phyloP scores from a whole-genome alignment of 2,329 filamentous ascomycete genomes.

The Aspergillus jensenii region DNA sequence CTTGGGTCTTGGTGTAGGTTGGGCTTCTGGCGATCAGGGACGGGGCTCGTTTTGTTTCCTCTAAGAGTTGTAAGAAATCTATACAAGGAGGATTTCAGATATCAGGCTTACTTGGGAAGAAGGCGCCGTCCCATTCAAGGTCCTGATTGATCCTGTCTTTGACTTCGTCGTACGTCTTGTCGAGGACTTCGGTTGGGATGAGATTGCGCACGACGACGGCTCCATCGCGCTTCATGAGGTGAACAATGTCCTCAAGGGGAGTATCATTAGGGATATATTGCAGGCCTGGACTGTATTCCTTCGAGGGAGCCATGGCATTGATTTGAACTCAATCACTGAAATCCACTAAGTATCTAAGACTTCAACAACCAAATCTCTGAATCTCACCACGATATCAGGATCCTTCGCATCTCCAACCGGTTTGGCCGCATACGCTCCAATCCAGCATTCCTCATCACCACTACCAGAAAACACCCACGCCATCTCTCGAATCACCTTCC shows the following conservation, averaged over 20 bases:
- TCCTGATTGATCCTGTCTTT: not conserved
- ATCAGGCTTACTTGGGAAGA: not conserved
- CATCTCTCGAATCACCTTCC: no score
- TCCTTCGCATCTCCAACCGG: no score
- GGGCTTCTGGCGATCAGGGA: slow-evolving; percentile 6
- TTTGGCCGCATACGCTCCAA: no score
- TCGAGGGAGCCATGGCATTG: not conserved
- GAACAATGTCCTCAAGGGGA: not conserved
- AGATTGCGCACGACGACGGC: not conserved
- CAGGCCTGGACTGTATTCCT: not conserved
- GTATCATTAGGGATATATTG: not conserved
- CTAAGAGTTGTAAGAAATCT: not conserved
- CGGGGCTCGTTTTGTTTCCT: slow-evolving; percentile 10
- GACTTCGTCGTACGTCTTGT: not conserved
- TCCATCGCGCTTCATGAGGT: not conserved
- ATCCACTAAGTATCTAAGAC: no score
- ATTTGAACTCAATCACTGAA: no score
- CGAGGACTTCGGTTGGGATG: not conserved
- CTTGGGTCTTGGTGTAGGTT: slow-evolving; percentile 7
- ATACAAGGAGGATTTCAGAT: not conserved
- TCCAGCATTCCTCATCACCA: no score
- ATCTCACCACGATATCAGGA: no score
- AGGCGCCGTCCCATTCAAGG: not conserved
- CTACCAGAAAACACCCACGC: no score
- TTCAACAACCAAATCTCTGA: no score